Conservation (phyloP, 371 early-diverging fungal genomes). For the Mucor velutinosus region DNA sequence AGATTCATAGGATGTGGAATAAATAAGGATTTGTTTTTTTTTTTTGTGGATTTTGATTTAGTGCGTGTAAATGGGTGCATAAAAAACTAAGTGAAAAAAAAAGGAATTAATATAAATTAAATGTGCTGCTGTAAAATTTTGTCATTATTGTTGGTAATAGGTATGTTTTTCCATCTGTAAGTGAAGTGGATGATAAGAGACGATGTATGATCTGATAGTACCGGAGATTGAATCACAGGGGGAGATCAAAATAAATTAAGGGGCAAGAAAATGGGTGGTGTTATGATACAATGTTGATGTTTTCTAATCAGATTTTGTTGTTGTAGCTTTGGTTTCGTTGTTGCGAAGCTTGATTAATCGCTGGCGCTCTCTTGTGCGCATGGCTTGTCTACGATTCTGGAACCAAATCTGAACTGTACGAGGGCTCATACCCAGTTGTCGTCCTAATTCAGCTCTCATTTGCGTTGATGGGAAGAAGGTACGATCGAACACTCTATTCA, state of each 20-base stretch:
- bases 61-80: not conserved
- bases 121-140: not conserved
- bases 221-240: not conserved
- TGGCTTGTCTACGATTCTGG: constrained; percentile 87
- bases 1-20: not conserved
- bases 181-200: not conserved
- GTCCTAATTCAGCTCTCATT: constrained; percentile 82
- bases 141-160: not conserved
- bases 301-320: not conserved
- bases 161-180: not conserved
- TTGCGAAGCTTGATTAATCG: constrained; percentile 33
- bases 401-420: constrained; percentile 95
- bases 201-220: not conserved
- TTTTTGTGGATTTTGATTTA: not conserved
- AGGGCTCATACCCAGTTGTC: constrained; percentile 85
- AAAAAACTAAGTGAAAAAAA: not conserved
- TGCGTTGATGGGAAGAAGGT: constrained; percentile 72
- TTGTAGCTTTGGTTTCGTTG: constrained; percentile 11
- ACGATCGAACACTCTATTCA: constrained; percentile 60
- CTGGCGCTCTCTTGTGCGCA: constrained; percentile 59
- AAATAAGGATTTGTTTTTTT: not conserved
- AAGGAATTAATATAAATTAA: not conserved
- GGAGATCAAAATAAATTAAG: not conserved
- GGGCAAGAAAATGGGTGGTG: not conserved
- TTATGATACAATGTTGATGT: not conserved